A percentile compares a stretch with the other conserved stretches of the same genome.
phyloP scores from a whole-genome alignment of 495 filamentous ascomycete genomes.

The Aspergillus asperescens region DNA sequence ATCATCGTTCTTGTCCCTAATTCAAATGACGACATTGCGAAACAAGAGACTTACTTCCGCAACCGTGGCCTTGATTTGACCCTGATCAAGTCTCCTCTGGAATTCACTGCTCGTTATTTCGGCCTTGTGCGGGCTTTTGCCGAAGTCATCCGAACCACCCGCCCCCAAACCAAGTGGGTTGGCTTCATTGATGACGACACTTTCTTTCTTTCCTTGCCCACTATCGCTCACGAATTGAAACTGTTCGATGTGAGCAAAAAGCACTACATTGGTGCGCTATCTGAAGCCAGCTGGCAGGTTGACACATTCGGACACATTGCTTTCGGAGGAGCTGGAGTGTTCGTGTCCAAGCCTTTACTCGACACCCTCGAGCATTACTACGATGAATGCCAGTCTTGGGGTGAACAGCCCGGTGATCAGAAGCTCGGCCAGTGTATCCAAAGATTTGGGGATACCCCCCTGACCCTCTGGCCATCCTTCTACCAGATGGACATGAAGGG shows the following conservation, averaged over 20 bases:
- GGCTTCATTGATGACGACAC: conserved; percentile 69
- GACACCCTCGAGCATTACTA: conserved; percentile 48
- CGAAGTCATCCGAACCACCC: conserved; percentile 41
- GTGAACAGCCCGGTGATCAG: conserved; percentile 52
- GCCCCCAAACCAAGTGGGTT: conserved; percentile 56
- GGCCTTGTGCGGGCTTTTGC: conserved; percentile 54
- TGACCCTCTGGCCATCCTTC: conserved; percentile 55
- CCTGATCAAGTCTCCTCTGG: conserved; percentile 48
- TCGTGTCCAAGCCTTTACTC: conserved; percentile 57
- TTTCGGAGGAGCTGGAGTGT: conserved; percentile 65
- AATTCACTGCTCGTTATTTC: conserved; percentile 60
- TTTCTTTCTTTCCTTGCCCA: conserved; percentile 60
- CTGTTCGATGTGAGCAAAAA: conserved; percentile 49
- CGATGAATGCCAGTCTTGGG: conserved; percentile 49
- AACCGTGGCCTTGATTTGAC: conserved; percentile 50
- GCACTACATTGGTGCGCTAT: conserved; percentile 57
- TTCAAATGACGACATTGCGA: conserved; percentile 40
- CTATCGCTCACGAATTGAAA: conserved; percentile 48
- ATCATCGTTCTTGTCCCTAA: conserved; percentile 47
- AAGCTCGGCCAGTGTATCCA: conserved; percentile 60
- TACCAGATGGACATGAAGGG: conserved; percentile 59
- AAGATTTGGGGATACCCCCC: conserved; percentile 46
- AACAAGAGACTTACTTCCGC: conserved; percentile 45
- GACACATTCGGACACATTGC: conserved; percentile 58
- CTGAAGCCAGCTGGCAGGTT: conserved; percentile 58